Base-by-base conservation (phyloP, 1,139 yeast species). In the Blastobotrys elegans region DNA sequence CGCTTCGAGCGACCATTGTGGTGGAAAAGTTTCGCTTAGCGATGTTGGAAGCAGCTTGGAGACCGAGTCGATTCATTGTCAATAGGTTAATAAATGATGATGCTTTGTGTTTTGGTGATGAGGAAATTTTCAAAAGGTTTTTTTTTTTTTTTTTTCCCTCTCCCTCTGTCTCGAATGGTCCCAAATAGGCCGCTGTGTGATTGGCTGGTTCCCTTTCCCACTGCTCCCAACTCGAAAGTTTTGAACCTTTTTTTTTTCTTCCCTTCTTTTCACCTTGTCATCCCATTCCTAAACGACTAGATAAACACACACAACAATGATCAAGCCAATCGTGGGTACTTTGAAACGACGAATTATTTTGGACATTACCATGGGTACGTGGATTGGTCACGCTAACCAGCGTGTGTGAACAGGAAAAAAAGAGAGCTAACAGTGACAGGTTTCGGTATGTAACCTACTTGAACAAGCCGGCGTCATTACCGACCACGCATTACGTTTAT, bases 261-360 rank as follows among this genome's bases (percentile, higher is more conserved):
- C 29, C 17, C 30, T 13, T 6, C 16, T 37, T 36, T 37, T 36
- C 37, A 29, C 18, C 24, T 39, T 39, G 8, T 27, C n/a, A n/a
- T 21, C 13, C 26, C 16, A 8, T 24, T n/a, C 26, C 21, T 5
- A 5, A 3, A 27, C 35, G 2, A 36, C 53, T 38, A 42, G 31
- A 14, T 17, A 16, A 26, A 40, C 33, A 39, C 13, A 11, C 27
- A 30, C 36, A 41, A 44, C 36, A 44, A 41, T 26, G 17, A 79
- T 89, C 65, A 88, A 95, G 66, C 96, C 96, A 63, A 88, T 90
- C 64, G 79, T 83, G 51, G 97, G 97, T 59, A 74, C 85, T 58
- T 77, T 90, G 57, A 86, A 79, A 74, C 87, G 82, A 76, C 84
- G 82, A 72, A 81, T 87, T 70, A 76, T 84, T 66, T 77, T 85